Evolutionary conservation across 2,329 filamentous ascomycete genomes (phyloP).

Genomic region (Fusarium algeriense): DNA sequence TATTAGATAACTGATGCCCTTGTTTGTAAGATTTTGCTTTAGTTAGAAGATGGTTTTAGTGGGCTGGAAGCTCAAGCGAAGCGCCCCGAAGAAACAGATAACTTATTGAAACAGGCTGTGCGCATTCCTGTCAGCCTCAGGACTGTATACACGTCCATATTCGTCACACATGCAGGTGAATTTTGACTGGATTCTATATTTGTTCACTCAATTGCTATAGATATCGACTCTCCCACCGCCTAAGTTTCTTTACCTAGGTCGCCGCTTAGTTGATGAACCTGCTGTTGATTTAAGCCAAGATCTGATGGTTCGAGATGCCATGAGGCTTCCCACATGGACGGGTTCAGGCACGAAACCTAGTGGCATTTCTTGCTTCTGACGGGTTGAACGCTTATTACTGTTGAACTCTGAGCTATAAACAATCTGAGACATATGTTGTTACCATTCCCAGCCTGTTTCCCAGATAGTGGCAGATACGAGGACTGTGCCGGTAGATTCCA

Average conservation of each 20-base stretch:
- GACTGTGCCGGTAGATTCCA: not conserved
- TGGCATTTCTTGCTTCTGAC: not conserved
- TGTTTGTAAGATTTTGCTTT: not conserved
- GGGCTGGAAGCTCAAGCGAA: constrained; percentile 9
- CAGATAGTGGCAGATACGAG: constrained; percentile 8
- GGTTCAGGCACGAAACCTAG: not conserved
- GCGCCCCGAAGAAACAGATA: constrained; percentile 1
- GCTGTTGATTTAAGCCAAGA: not conserved
- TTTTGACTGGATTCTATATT: not conserved
- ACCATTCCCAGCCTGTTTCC: constrained; percentile 5
- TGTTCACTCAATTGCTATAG: not conserved
- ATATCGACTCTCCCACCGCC: not conserved
- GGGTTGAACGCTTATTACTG: not conserved
- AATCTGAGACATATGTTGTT: not conserved
- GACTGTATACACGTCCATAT: constrained; percentile 34
- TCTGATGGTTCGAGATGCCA: not conserved
- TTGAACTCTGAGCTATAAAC: not conserved
- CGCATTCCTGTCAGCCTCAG: constrained; percentile 20
- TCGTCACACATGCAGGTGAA: constrained; percentile 17
- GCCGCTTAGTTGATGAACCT: not conserved
- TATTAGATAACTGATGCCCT: not conserved
- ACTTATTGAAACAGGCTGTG: constrained; percentile 21
- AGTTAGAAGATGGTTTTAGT: constrained; percentile 9
- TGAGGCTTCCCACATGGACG: not conserved
- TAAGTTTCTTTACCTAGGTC: not conserved